Evolutionary conservation across 805 yeast species (phyloP), one percentile per base, ranked within the genome.

Genomic region (Saccharomycopsis microspora): DNA sequence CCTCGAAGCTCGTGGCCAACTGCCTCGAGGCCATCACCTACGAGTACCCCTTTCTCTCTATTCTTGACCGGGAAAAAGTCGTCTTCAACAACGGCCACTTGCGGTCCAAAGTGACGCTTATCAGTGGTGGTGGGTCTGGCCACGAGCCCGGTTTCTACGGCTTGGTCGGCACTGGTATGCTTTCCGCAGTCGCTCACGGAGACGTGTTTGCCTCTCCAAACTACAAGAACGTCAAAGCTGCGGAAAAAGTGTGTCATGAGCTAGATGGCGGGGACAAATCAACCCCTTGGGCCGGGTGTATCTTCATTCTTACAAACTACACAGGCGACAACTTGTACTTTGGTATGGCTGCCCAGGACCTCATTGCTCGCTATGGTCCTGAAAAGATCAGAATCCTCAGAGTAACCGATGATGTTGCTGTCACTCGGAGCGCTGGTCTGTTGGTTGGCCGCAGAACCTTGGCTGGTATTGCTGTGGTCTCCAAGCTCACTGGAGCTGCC

Each of bases 281-380:
- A 5, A 10, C 10, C 10, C 29, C n/a, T 5, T 46, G 49, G 49
- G 49, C 33, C 9, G 49, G 49, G 5, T 43, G 45, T 28, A 46
- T 46, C 10, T 67, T 89, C 41, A 76, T 89, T 44, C 90, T 85
- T 40, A 89, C 88, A 64, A 89, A 90, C 65, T 89, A 89, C 64
- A 89, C 97, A 3, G 97, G 97, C 34, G 97, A 89, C 65, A 81
- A 89, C 27, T 67, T 89, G 47, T 96, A 89, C 64, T 89, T 89
- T 64, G 96, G 96, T 1, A 69, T 89, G 48, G 94, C 94, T 3
- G 89, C 83, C 3, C 97, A 89, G 61, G 49, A 46, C 31, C 33
- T 46, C 32, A 38, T 43, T 42, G 49, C 49, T 5, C 41, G 45
- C 4, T 46, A 46, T 36, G 49, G 49, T 5, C 6, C 46, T 5